A percentile compares a stretch with the other conserved stretches of the same genome.
These are phyloP conservation scores for Sindora glabra DNA, from an alignment of 306 rosid species.

Conservation along the genomic window DNA sequence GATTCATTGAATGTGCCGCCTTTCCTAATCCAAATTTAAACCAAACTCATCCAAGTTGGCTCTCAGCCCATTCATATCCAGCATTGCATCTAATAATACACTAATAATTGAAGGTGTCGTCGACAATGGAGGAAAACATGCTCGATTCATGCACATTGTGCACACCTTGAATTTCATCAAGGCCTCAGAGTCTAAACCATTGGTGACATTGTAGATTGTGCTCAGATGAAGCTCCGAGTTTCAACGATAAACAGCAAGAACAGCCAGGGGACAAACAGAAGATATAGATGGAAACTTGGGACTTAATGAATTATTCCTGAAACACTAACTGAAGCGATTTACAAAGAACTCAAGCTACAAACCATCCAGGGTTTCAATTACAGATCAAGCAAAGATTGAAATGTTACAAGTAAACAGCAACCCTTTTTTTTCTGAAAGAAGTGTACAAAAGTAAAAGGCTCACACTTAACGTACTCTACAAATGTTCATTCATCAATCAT, in stretches of 20 bases:
- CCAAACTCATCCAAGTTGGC: too few species aligned
- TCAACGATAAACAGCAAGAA: too few species aligned
- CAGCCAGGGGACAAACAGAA: background rate
- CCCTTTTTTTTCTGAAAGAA: conserved; percentile 27
- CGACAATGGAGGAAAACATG: background rate
- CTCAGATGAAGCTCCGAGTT: too few species aligned
- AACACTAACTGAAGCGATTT: conserved; percentile 50
- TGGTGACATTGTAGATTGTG: too few species aligned
- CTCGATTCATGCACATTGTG: background rate
- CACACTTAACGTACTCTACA: conserved; percentile 45
- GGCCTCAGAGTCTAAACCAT: too few species aligned
- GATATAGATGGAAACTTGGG: background rate
- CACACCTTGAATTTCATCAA: too few species aligned
- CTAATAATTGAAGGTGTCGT: too few species aligned
- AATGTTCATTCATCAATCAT: conserved; percentile 25
- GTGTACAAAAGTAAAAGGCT: conserved; percentile 48
- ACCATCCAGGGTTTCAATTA: conserved; percentile 49
- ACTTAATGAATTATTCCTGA: conserved; percentile 36
- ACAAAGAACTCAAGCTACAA: conserved; percentile 54
- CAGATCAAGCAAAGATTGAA: conserved; percentile 26
- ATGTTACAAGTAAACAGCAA: conserved; percentile 38
- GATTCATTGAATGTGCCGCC: too few species aligned
- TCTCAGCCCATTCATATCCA: too few species aligned
- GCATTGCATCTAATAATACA: too few species aligned
- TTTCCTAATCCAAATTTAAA: too few species aligned